Percentiles rank a stretch among this genome's conserved stretches.
phyloP scores from a whole-genome alignment of 495 filamentous ascomycete genomes.

The Talaromyces liani region DNA sequence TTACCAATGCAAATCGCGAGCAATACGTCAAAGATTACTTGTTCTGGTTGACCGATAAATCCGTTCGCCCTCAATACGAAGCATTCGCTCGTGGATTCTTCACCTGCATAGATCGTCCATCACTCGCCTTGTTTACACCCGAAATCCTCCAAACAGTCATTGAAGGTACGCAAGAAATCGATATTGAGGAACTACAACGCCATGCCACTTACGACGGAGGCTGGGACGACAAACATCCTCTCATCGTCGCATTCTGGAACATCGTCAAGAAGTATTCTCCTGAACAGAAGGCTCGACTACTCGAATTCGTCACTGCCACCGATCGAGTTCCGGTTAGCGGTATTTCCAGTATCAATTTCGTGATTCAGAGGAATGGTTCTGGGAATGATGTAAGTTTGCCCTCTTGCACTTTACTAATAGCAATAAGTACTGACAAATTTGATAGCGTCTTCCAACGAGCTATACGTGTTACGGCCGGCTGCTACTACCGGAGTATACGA shows the following conservation, averaged over 20 bases:
- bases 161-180: conserved; percentile 74
- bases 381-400: conserved; percentile 42
- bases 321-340: conserved; percentile 86
- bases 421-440: neutral
- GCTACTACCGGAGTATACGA: conserved; percentile 73
- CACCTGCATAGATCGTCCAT: conserved; percentile 60
- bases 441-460: conserved; percentile 65
- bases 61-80: conserved; percentile 66
- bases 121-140: conserved; percentile 64
- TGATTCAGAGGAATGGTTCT: conserved; percentile 70
- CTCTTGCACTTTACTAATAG: neutral
- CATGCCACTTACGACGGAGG: conserved; percentile 70
- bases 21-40: conserved; percentile 85
- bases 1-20: conserved; percentile 70
- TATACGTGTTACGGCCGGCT: conserved; percentile 87
- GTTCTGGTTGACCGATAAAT: conserved; percentile 71
- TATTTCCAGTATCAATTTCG: conserved; percentile 69
- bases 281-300: conserved; percentile 60
- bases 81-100: conserved; percentile 82
- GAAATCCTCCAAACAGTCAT: conserved; percentile 65
- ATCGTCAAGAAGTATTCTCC: conserved; percentile 58
- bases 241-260: conserved; percentile 76
- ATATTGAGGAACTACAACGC: conserved; percentile 60
- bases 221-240: conserved; percentile 57
- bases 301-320: conserved; percentile 93